Evolutionary conservation across 1,284 basidiomycete species (phyloP).

Genomic region (Fereydounia khargensis): DNA sequence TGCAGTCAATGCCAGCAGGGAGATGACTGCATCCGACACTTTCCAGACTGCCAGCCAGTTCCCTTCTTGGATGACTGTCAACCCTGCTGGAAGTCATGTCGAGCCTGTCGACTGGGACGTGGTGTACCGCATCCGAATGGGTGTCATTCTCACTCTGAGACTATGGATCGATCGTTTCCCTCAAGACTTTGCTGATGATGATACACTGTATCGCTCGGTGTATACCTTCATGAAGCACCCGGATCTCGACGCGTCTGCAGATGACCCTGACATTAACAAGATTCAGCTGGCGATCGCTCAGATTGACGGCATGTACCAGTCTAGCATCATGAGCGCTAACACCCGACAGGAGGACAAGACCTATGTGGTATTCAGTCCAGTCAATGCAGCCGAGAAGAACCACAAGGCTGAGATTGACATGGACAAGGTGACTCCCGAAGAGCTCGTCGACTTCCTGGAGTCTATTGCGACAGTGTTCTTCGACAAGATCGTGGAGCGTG

Average conservation of each 20-base stretch:
- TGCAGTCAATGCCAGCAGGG: slow-evolving; percentile 48
- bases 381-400: slow-evolving; percentile 8
- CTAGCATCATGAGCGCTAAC: slow-evolving; percentile 38
- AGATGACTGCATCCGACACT: slow-evolving; percentile 36
- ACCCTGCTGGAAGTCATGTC: slow-evolving; percentile 17
- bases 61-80: slow-evolving; percentile 44
- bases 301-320: slow-evolving; percentile 19
- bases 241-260: slow-evolving; percentile 14
- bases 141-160: slow-evolving; percentile 36
- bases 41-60: slow-evolving; percentile 42
- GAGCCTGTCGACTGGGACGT: slow-evolving; percentile 48
- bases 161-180: slow-evolving; percentile 47
- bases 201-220: slow-evolving; percentile 37
- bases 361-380: slow-evolving; percentile 10
- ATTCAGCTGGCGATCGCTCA: slow-evolving; percentile 27
- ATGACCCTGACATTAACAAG: slow-evolving; percentile 35
- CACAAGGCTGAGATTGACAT: slow-evolving; percentile 32
- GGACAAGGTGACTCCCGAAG: slow-evolving; percentile 25
- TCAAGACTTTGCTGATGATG: slow-evolving; percentile 50
- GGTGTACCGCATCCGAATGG: slow-evolving; percentile 40
- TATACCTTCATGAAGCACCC: slow-evolving; percentile 34
- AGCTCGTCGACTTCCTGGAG: slow-evolving; percentile 50
- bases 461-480: slow-evolving; percentile 47
- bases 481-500: slow-evolving; percentile 45
- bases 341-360: slow-evolving; percentile 20